Conservation (phyloP, 2,329 filamentous ascomycete species). For the Nemania sp. region DNA sequence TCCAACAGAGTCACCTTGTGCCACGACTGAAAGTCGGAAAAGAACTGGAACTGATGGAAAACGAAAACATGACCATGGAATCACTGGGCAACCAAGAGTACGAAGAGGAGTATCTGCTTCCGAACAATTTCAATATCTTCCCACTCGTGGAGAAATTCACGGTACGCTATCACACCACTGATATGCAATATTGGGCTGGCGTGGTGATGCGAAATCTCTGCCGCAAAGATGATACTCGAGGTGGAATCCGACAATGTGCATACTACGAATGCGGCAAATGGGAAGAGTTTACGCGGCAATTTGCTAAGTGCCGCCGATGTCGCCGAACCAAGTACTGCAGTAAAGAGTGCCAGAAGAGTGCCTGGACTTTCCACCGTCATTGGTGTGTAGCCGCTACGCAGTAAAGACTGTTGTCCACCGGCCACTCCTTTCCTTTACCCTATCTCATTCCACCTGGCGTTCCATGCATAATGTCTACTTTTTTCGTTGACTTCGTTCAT, state of each 20-base stretch:
- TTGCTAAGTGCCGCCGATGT: constrained; percentile 96
- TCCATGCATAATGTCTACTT: constrained; percentile 45
- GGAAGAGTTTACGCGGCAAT: constrained; percentile 96
- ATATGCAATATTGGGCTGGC: constrained; percentile 99
- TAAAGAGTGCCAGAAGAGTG: constrained; percentile 99
- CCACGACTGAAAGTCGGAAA: constrained; percentile 88
- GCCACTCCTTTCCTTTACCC: constrained; percentile 27
- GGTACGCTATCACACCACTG: constrained; percentile 88
- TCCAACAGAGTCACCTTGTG: constrained; percentile 92
- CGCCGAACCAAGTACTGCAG: constrained; percentile 98
- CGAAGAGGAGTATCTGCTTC: constrained; percentile 85
- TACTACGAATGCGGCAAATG: constrained; percentile 98
- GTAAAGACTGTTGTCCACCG: constrained; percentile 40
- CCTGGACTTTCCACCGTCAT: constrained; percentile 97
- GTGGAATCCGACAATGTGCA: constrained; percentile 94
- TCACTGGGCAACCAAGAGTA: constrained; percentile 58
- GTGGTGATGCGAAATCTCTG: constrained; percentile 99
- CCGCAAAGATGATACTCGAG: constrained; percentile 92
- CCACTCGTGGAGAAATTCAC: constrained; percentile 98
- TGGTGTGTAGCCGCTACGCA: constrained; percentile 84
- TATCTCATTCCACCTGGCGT: constrained; percentile 40
- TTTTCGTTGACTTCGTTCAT: constrained; percentile 40
- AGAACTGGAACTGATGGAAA: constrained; percentile 80
- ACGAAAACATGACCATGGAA: constrained; percentile 57
- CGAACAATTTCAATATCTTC: constrained; percentile 98